Evolutionary conservation across 208 protist species (phyloP), one percentile per base, ranked within the genome.

Genomic region (Novymonas esmeraldas): DNA sequence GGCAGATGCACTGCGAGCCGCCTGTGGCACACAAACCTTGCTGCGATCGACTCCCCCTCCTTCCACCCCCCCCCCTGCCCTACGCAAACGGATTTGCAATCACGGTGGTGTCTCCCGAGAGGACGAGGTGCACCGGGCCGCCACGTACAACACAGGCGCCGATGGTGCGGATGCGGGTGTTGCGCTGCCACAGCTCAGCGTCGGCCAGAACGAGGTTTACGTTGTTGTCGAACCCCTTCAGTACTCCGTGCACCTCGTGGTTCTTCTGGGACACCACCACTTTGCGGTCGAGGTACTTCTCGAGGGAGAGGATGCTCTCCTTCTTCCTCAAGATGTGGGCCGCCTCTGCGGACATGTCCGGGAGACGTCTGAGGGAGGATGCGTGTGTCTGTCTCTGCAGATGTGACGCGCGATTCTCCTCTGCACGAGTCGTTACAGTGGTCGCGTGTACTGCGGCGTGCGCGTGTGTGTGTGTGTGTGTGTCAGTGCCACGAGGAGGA

Each of bases 201-300:
- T 93, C 87, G 3, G 87, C 87, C 2, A 95, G 34, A 2, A 95
- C 78, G 2, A 95, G 44, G 39, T 90, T 92, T 22, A 95, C 77
- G 51, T 95, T 95, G 58, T 93, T 93, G 59, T 95, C 90, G 38
- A 92, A 95, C n/a, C 90, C 87, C 58, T 95, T 95, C 13, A 95
- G 66, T 6, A 93, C 75, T 10, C 87, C 90, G 31, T 87, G 82
- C 4, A 93, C 52, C 36, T 93, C 82, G 13, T 66, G 57, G 20
- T 63, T 46, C 13, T 70, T 75, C 46, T 90, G 54, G 1, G 58
- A 57, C 1, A 82, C 63, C 16, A 92, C 70, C 11, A 95, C 62
- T 38, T 89, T 92, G 6, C 87, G 73, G 52, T 93, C 90, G 1
- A 95, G 81, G 57, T 85, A 89, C 60, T 85, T 89, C 45, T 93